Evolutionary conservation across 2,329 filamentous ascomycete genomes (phyloP), one percentile per base, ranked within the genome.

Genomic region (Hypoxylon sp.): DNA sequence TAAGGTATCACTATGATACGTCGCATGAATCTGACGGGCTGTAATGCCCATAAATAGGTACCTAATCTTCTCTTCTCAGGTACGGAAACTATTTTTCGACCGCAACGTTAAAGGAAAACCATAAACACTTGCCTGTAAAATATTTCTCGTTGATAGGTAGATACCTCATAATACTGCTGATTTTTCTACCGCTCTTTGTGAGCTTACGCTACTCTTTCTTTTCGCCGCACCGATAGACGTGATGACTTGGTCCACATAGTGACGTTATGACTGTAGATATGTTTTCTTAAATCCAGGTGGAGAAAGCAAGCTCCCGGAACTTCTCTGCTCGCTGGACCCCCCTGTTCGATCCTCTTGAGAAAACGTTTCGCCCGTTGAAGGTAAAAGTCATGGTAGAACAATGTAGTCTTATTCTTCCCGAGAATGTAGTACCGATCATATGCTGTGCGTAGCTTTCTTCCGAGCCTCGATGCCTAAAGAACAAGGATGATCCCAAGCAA

Each of bases 391-490:
- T 23, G 30, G 20, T 7, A 31, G 26, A 17, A 11, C 37, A 29
- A 25, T 9, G 20, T 29, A 27, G 30, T 27, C 36, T 19, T 51
- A 38, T 44, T 43, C 43, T 49, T 46, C 17, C 55, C 55, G 55
- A 51, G 2, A 41, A 15, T n/a, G 55, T 59, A 35, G 37, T 43
- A 59, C 52, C 17, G 37, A 30, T 30, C 16, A 34, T 32, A 53
- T 59, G 56, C 16, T 41, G 56, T 59, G 45, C 32, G 15, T 48
- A 44, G 36, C 26, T 45, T 35, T 51, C 35, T 51, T 29, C 52
- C 56, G 52, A 59, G 30, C 25, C 26, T 59, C 45, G 48, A 53
- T 53, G 42, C 49, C 56, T 35, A 19, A 53, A 45, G 17, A 41
- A 34, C 49, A 55, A 34, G 56, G 56, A 48, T 59, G 29, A 47